phyloP scores from a whole-genome alignment of 768 basidiomycete species.

The Candolleomyces efflorescens region DNA sequence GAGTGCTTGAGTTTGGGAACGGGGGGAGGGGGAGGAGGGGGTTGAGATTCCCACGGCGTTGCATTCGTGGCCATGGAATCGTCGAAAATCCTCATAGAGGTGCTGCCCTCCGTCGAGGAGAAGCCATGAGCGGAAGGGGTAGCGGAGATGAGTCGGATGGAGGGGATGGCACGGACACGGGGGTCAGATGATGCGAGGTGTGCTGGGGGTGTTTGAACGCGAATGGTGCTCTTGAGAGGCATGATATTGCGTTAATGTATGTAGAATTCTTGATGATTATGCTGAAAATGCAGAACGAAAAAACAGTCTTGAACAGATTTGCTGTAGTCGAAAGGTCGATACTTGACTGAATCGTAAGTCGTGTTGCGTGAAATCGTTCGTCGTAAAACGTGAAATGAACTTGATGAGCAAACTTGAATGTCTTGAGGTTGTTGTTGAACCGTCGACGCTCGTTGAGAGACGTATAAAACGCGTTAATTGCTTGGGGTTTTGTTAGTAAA shows the following conservation, averaged over 20 bases:
- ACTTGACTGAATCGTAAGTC: background rate
- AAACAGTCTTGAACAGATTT: background rate
- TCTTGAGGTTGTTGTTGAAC: background rate
- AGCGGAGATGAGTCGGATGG: constrained; percentile 67
- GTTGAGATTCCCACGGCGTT: constrained; percentile 18
- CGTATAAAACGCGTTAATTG: constrained; percentile 2
- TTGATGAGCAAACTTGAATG: background rate
- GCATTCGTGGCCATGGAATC: constrained; percentile 20
- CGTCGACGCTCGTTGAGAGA: background rate
- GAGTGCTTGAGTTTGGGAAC: constrained; percentile 24
- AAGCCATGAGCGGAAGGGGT: constrained; percentile 53
- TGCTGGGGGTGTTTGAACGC: background rate
- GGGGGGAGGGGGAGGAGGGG: constrained; percentile 27
- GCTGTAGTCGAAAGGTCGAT: background rate
- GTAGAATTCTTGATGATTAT: background rate
- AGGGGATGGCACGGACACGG: constrained; percentile 34
- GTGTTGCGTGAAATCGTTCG: background rate
- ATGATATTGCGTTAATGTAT: constrained; percentile 1
- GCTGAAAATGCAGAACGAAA: background rate
- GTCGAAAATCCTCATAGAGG: constrained; percentile 19
- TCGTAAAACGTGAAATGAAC: too few relatives aligned
- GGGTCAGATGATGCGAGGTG: background rate
- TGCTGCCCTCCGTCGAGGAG: constrained; percentile 31
- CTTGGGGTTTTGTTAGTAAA: constrained; percentile 2
- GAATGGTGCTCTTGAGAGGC: background rate